A percentile compares a stretch with the other conserved stretches of the same genome.
Evolutionary conservation across 2,329 filamentous ascomycete genomes (phyloP).

Genomic region (Lasiodiplodia citricola): DNA sequence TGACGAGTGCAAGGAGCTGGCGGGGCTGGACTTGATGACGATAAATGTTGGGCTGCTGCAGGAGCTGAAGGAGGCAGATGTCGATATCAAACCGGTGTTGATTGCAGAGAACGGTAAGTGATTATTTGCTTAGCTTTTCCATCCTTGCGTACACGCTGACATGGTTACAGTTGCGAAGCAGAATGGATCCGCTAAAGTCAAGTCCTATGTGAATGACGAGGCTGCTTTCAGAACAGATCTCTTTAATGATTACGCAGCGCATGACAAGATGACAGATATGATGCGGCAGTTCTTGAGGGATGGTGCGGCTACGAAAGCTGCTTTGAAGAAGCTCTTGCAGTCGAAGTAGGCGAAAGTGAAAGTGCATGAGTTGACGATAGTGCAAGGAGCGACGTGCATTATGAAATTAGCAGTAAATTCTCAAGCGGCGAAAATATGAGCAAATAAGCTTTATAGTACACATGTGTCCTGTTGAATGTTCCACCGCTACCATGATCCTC

Average conservation of each 20-base stretch:
- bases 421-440: no score
- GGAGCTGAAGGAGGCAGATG: constrained; percentile 33
- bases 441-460: no score
- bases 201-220: constrained; percentile 2
- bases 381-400: no score
- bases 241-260: constrained; percentile 12
- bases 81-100: constrained; percentile 10
- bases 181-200: neutral
- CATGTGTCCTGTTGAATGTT: no score
- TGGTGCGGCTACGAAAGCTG: constrained; percentile 1
- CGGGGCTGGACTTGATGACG: constrained; percentile 64
- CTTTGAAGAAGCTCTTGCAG: constrained; percentile 1
- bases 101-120: constrained; percentile 1
- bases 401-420: no score
- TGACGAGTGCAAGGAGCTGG: constrained; percentile 63
- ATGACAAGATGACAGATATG: constrained; percentile 21
- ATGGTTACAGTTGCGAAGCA: neutral
- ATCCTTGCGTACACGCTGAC: neutral
- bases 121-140: neutral
- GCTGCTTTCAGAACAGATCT: constrained; percentile 14
- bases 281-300: constrained; percentile 15
- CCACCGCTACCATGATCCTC: no score
- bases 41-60: constrained; percentile 59
- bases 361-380: neutral
- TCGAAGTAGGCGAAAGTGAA: neutral